phyloP scores from a whole-genome alignment of 1,284 basidiomycete species.

The Irpex lacteus region DNA sequence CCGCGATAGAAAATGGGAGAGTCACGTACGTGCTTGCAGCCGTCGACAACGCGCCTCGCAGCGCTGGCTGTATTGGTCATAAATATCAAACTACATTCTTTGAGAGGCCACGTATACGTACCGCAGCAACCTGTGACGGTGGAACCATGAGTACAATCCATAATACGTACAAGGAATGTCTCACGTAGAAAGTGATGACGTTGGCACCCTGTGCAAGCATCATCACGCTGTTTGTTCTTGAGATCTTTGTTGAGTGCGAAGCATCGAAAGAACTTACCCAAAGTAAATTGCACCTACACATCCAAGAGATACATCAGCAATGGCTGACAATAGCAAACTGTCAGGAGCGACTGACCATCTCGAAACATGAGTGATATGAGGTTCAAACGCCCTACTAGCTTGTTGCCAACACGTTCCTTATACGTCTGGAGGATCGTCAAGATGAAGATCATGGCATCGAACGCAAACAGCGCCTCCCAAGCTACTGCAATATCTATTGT shows the following conservation, averaged over 20 bases:
- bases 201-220: conserved; percentile 29
- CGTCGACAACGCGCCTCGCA: conserved; percentile 28
- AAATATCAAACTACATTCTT: not conserved
- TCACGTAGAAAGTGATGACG: conserved; percentile 33
- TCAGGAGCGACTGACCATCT: conserved; percentile 13
- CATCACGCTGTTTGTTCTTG: conserved; percentile 27
- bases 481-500: conserved; percentile 17
- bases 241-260: not conserved
- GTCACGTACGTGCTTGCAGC: conserved; percentile 28
- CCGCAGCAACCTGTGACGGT: conserved; percentile 12
- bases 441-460: conserved; percentile 15
- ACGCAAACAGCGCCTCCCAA: conserved; percentile 18
- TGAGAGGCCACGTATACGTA: not conserved
- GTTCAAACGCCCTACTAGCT: not conserved
- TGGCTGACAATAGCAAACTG: not conserved
- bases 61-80: conserved; percentile 21
- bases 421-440: conserved; percentile 17
- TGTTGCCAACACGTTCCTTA: conserved; percentile 7
- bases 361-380: conserved; percentile 13
- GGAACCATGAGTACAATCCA: conserved; percentile 11
- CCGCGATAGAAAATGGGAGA: conserved; percentile 1
- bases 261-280: conserved; percentile 20
- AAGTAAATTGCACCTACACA: conserved; percentile 30
- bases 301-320: not conserved
- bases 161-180: conserved; percentile 8